Conservation (phyloP, 2,329 filamentous ascomycete genomes). For the Xylaria sp. region DNA sequence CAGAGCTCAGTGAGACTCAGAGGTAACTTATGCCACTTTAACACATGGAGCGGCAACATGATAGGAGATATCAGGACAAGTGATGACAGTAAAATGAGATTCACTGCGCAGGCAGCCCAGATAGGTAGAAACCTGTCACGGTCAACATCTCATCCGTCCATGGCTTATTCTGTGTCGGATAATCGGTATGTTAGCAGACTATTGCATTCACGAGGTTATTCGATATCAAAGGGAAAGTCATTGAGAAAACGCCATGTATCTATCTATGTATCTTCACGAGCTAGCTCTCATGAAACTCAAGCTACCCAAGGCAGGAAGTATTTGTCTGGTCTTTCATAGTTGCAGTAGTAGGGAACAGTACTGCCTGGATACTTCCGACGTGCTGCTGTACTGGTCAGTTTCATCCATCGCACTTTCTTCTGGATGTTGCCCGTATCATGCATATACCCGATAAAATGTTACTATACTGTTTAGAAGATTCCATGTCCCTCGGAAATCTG, state of each 20-base stretch:
- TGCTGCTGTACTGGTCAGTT: too few relatives aligned
- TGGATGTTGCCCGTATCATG: too few relatives aligned
- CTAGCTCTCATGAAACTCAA: background rate
- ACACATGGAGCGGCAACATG: constrained; percentile 45
- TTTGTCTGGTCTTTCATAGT: too few relatives aligned
- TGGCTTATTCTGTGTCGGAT: background rate
- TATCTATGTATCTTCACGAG: background rate
- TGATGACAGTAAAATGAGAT: background rate
- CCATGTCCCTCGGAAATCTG: too few relatives aligned
- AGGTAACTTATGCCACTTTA: constrained; percentile 83
- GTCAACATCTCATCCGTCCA: background rate
- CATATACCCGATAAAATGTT: too few relatives aligned
- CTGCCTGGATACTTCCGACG: too few relatives aligned
- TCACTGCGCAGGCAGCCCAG: background rate
- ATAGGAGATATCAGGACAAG: background rate
- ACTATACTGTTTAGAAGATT: too few relatives aligned
- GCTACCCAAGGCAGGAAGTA: too few relatives aligned
- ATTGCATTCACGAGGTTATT: background rate
- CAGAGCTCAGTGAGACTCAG: constrained; percentile 79
- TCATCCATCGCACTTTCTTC: too few relatives aligned
- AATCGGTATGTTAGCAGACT: background rate
- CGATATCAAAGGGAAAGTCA: background rate
- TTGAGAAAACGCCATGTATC: background rate
- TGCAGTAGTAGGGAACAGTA: too few relatives aligned
- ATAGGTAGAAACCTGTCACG: background rate